Evolutionary conservation across 2,329 filamentous ascomycete species (phyloP).

Genomic region (Dothistroma septosporum): DNA sequence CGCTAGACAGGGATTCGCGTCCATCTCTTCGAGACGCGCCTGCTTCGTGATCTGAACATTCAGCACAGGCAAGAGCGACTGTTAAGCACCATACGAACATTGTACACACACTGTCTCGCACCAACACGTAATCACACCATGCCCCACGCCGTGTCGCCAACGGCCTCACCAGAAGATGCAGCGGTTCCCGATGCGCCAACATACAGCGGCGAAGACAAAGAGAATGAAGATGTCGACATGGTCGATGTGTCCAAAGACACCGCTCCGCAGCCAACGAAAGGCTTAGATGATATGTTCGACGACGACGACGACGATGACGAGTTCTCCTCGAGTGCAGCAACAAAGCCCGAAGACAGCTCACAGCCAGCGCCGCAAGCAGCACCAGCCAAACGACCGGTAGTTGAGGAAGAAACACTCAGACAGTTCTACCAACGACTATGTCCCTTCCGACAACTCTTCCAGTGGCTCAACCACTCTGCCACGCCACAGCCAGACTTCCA

Average conservation of each 20-base stretch:
- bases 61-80: background rate
- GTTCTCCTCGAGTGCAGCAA: conserved; percentile 53
- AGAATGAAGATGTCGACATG: conserved; percentile 22
- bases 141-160: conserved; percentile 45
- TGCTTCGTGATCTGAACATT: background rate
- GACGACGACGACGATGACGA: conserved; percentile 53
- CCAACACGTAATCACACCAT: conserved; percentile 28
- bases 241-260: conserved; percentile 8
- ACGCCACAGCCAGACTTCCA: conserved; percentile 81
- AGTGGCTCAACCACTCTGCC: conserved; percentile 94
- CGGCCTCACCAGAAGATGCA: conserved; percentile 31
- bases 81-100: background rate
- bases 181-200: conserved; percentile 33
- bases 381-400: conserved; percentile 23
- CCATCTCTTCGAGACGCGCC: background rate
- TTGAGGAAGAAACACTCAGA: conserved; percentile 83
- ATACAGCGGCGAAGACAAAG: conserved; percentile 17
- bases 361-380: conserved; percentile 32
- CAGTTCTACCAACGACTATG: conserved; percentile 95
- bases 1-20: conserved; percentile 2
- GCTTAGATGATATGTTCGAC: conserved; percentile 57
- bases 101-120: no score
- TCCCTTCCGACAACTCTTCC: conserved; percentile 89
- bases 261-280: conserved; percentile 13
- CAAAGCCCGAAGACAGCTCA: conserved; percentile 42